Base-by-base conservation (phyloP, 164 flowering plant species). In the Liriodendron chinense region DNA sequence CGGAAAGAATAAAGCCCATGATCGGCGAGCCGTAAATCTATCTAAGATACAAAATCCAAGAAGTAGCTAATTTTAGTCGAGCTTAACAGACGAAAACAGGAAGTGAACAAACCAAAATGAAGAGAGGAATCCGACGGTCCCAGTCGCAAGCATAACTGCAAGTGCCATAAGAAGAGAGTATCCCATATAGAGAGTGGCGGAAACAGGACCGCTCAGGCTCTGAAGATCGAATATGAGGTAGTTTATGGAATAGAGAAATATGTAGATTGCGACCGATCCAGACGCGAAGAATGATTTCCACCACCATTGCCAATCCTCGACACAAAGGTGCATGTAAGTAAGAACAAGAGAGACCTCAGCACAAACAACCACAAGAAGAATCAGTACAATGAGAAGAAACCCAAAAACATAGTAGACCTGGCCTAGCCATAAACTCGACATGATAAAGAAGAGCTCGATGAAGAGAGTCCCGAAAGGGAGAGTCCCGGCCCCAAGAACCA, bases 281-380 rank as follows among this genome's bases (percentile, higher is more conserved):
- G 78, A 76, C 1, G 78, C 47, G 24, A 76, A 76, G 78, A 76
- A 76, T 8, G 78, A 43, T 66, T 71, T 76, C 78, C 78, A 76
- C 78, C 78, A 76, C 78, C 78, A 76, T 50, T 50, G 25, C 77
- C 77, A 75, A 57, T 75, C 77, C 72, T 75, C 77, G 49, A 59
- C 77, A 13, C 77, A 75, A 3, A 75, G 66, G 56, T 68, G 77
- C 68, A 75, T 75, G 73, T 75, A 70, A 1, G 78, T 75, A 3
- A 77, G 65, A 18, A 77, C 79, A 48, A 77, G 61, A 16, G 73
- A 77, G 13, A 71, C 74, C 21, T 72, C 74, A n/a, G 79, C 79
- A 56, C 77, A 75, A 7, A 75, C 77, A 2, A 57, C 62, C 23
- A 74, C 62, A 9, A 75, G 72, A 70, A 75, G 70, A 7, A 68